Conservation (phyloP, 1,139 yeast species). For the Wickerhamomyces sp. region DNA sequence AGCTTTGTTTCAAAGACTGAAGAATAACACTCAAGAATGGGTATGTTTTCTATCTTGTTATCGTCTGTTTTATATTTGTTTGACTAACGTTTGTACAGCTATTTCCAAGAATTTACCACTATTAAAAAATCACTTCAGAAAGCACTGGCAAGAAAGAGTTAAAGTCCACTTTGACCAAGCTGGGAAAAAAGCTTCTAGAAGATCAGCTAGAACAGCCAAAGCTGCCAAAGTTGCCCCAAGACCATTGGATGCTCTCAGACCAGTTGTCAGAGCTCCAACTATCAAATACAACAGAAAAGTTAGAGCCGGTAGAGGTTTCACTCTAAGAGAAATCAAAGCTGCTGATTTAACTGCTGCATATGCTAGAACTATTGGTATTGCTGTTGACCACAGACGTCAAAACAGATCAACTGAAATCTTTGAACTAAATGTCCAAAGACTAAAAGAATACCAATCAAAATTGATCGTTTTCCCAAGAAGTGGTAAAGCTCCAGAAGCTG, state of each 20-base stretch:
- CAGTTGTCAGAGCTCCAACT: constrained; percentile 96
- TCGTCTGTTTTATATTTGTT: neutral
- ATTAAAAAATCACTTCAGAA: constrained; percentile 95
- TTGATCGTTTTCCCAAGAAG: constrained; percentile 94
- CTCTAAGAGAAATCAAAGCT: constrained; percentile 97
- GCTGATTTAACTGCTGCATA: constrained; percentile 92
- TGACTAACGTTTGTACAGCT: constrained; percentile 46
- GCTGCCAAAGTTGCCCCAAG: constrained; percentile 95
- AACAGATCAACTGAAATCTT: constrained; percentile 97
- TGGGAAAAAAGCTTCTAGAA: constrained; percentile 97
- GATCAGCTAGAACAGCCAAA: constrained; percentile 89
- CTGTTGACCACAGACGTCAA: constrained; percentile 99
- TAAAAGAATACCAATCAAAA: constrained; percentile 93
- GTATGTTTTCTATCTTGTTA: neutral
- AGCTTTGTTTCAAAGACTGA: neutral
- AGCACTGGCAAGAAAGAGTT: constrained; percentile 99
- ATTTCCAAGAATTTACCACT: constrained; percentile 96
- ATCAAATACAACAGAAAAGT: constrained; percentile 97
- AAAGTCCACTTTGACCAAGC: constrained; percentile 99
- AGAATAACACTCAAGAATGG: neutral
- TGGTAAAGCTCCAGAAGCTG: constrained; percentile 71
- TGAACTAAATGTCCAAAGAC: constrained; percentile 92
- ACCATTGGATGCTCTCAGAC: constrained; percentile 92
- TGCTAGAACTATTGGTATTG: constrained; percentile 98
- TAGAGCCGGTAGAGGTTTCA: constrained; percentile 99